Percentiles rank a stretch among this genome's conserved stretches.
Conservation (phyloP, 306 rosid species). For the Prunus persica region DNA sequence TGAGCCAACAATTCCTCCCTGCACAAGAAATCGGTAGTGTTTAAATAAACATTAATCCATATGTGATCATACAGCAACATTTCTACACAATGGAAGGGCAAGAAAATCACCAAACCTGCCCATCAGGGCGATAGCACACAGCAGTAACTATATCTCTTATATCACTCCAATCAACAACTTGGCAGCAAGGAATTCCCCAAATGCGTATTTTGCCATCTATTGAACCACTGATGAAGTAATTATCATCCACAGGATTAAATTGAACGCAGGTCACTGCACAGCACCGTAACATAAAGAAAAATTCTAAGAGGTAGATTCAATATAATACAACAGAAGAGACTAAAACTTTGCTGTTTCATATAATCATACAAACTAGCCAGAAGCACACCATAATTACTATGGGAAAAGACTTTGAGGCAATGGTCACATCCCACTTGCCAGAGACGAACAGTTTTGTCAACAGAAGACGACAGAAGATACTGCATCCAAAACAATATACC, state of each 20-base stretch:
- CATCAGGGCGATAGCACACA: constrained; percentile 91
- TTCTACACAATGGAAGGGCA: constrained; percentile 23
- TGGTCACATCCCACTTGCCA: constrained; percentile 69
- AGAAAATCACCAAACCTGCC: constrained; percentile 54
- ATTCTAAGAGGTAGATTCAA: constrained; percentile 20
- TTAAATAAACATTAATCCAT: constrained; percentile 18
- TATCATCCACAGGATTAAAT: constrained; percentile 87
- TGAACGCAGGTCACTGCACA: constrained; percentile 83
- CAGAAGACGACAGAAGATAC: constrained; percentile 83
- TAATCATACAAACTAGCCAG: constrained; percentile 14
- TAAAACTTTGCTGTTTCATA: background rate
- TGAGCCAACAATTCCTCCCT: constrained; percentile 89
- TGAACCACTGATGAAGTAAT: constrained; percentile 92
- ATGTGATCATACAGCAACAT: constrained; percentile 5
- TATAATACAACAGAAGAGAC: constrained; percentile 10
- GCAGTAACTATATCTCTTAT: constrained; percentile 79
- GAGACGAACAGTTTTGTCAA: constrained; percentile 86
- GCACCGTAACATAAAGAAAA: constrained; percentile 25
- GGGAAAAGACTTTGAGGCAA: constrained; percentile 83
- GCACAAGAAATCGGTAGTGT: constrained; percentile 30
- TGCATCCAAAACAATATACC: constrained; percentile 32
- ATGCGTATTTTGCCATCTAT: constrained; percentile 98
- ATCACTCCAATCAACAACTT: constrained; percentile 87
- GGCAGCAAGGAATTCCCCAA: constrained; percentile 71
- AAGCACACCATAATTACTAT: constrained; percentile 80